A percentile compares a stretch with the other conserved stretches of the same genome.
phyloP scores from a whole-genome alignment of 192 early-diverging fungal species.

The Backusella australiensis region DNA sequence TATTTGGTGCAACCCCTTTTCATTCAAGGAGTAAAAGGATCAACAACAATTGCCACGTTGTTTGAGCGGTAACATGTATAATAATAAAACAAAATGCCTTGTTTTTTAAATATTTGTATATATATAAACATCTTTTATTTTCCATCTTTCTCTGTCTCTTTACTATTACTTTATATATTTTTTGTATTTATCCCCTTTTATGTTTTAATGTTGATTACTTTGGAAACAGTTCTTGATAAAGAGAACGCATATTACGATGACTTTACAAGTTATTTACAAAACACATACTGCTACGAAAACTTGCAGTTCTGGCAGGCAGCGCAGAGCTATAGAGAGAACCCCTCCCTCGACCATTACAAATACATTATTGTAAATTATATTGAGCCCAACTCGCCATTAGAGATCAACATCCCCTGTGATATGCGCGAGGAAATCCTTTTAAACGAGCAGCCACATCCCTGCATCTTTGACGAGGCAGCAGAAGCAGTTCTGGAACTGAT shows the following conservation, averaged over 20 bases:
- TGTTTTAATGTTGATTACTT: neutral
- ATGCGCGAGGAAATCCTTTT: slow-evolving; percentile 26
- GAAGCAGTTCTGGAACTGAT: slow-evolving; percentile 29
- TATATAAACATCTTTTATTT: neutral
- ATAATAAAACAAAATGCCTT: neutral
- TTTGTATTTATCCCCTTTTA: neutral
- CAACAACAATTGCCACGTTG: neutral
- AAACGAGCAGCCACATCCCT: slow-evolving; percentile 16
- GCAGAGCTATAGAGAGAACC: slow-evolving; percentile 22
- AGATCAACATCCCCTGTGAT: slow-evolving; percentile 37
- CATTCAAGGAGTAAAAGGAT: neutral
- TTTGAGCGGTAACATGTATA: neutral
- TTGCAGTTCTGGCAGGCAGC: slow-evolving; percentile 37
- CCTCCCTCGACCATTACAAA: neutral
- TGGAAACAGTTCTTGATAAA: slow-evolving; percentile 17
- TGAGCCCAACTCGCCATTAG: slow-evolving; percentile 23
- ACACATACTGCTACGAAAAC: slow-evolving; percentile 39
- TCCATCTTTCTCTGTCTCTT: neutral
- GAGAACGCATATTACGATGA: neutral
- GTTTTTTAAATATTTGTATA: neutral
- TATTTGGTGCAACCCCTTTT: neutral
- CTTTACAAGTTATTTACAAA: slow-evolving; percentile 24
- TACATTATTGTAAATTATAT: slow-evolving; percentile 19
- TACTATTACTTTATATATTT: neutral
- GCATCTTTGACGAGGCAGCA: slow-evolving; percentile 19